Base-by-base conservation (phyloP, 176 grass and related monocot species). In the Oryza glumipatula region DNA sequence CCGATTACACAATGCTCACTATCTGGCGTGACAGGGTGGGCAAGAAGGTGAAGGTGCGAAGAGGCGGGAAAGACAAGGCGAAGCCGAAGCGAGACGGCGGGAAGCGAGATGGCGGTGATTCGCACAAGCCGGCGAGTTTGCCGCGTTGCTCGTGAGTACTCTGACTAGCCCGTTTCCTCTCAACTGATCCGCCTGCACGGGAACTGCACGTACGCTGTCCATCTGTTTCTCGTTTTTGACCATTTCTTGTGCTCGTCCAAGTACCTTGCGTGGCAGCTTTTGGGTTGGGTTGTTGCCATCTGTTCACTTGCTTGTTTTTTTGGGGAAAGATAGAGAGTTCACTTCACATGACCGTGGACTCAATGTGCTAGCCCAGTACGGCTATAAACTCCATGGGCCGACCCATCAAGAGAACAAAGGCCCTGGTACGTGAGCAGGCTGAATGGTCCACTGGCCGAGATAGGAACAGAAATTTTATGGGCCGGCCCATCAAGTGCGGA, bases 121-220 rank as follows among this genome's bases (percentile, higher is more conserved):
- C 84, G 22, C 63, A 82, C 80, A 93, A 65, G 88, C 91, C 68
- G 84, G 80, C 81, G 5, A 46, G 58, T 1, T 77, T 84, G 81
- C 91, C 91, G 38, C 72, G 73, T 19, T 93, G 91, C 91, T 93
- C 88, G 91, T 93, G 84, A 93, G 91, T 75, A 0, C 19, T 13
- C 0, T 1, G 32, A 67, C 74, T 71, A 23, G 61, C 22, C 43
- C 22, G 9, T 46, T 32, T 73, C 44, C 56, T 64, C 44, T 28
- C 10, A 7, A 77, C 21, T 19, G 51, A 21, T 35, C 28, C 9
- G 3, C 6, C 23, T 11, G 61, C n/a, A n/a, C n/a, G n/a, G n/a
- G n/a, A n/a, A n/a, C n/a, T n/a, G n/a, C 43, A 24, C 49, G 43
- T 19, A 19, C 1, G 4, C 12, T 49, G 43, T 44, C 43, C 43